These are phyloP conservation scores for Rhodotorula sp. DNA, from an alignment of 1,284 basidiomycete species.

Conservation along the genomic window DNA sequence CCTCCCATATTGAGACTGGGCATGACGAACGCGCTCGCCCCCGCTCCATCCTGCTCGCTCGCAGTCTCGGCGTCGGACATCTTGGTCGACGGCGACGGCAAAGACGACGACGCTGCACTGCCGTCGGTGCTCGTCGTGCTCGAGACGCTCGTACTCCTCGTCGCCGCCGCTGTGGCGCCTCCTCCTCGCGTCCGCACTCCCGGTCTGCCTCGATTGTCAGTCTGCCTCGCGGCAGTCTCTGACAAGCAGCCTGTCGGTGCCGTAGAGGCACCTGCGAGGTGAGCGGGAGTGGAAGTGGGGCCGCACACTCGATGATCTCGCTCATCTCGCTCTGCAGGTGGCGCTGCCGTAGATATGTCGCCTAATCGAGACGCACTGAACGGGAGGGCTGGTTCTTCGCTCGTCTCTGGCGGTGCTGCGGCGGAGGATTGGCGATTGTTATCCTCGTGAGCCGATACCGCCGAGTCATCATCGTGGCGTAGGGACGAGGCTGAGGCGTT, in stretches of 20 bases:
- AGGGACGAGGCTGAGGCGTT: not conserved
- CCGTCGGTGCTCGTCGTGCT: constrained; percentile 27
- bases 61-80: not conserved
- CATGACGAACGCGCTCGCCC: constrained; percentile 22
- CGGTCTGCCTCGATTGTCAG: not conserved
- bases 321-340: too few relatives aligned
- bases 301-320: too few relatives aligned
- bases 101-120: constrained; percentile 2
- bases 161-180: not conserved
- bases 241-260: not conserved
- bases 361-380: not conserved
- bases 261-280: not conserved
- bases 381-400: not conserved
- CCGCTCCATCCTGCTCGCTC: constrained; percentile 14
- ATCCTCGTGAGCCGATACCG: not conserved
- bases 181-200: not conserved
- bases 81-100: not conserved
- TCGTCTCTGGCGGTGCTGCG: not conserved
- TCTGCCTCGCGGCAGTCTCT: not conserved
- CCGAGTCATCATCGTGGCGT: not conserved
- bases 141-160: constrained; percentile 10
- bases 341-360: not conserved
- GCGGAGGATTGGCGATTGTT: too few relatives aligned
- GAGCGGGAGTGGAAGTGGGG: too few relatives aligned
- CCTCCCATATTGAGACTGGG: constrained; percentile 17